These are phyloP conservation scores for Kuraishia hungarica DNA, from an alignment of 805 yeast genomes.

Conservation along the genomic window DNA sequence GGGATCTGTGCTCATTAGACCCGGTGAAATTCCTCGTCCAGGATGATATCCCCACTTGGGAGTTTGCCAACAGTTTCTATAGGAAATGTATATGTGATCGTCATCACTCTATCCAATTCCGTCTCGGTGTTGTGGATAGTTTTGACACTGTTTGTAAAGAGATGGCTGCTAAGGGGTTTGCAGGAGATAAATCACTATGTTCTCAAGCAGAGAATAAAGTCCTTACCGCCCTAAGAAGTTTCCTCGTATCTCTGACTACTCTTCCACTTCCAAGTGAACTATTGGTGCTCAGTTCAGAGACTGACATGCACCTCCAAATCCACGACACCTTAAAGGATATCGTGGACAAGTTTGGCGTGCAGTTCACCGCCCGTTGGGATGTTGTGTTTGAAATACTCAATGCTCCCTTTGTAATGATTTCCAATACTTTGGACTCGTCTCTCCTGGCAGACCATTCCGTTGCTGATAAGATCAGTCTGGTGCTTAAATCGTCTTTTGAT, in stretches of 20 bases:
- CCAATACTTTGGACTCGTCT: constrained; percentile 11
- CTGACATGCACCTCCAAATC: constrained; percentile 55
- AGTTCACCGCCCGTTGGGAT: constrained; percentile 57
- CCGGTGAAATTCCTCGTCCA: constrained; percentile 38
- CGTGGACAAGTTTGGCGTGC: constrained; percentile 70
- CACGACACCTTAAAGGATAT: constrained; percentile 60
- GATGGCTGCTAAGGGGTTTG: constrained; percentile 33
- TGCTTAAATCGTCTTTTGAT: constrained; percentile 66
- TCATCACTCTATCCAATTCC: constrained; percentile 28
- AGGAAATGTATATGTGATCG: constrained; percentile 37
- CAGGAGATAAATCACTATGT: not conserved
- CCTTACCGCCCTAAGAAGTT: constrained; percentile 36
- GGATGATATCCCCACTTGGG: constrained; percentile 36
- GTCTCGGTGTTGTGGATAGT: constrained; percentile 40
- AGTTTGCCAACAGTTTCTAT: constrained; percentile 34
- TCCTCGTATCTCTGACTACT: constrained; percentile 32
- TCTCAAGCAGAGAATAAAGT: constrained; percentile 30
- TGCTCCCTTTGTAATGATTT: constrained; percentile 45
- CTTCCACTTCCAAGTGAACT: constrained; percentile 31
- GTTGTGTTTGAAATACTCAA: constrained; percentile 53
- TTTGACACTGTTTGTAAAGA: constrained; percentile 41
- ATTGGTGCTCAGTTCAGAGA: constrained; percentile 46
- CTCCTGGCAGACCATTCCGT: constrained; percentile 23
- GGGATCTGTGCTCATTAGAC: constrained; percentile 43
- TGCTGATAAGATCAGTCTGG: constrained; percentile 37